Conservation (phyloP, 495 filamentous ascomycete species). For the Chaetomium fimeti region DNA sequence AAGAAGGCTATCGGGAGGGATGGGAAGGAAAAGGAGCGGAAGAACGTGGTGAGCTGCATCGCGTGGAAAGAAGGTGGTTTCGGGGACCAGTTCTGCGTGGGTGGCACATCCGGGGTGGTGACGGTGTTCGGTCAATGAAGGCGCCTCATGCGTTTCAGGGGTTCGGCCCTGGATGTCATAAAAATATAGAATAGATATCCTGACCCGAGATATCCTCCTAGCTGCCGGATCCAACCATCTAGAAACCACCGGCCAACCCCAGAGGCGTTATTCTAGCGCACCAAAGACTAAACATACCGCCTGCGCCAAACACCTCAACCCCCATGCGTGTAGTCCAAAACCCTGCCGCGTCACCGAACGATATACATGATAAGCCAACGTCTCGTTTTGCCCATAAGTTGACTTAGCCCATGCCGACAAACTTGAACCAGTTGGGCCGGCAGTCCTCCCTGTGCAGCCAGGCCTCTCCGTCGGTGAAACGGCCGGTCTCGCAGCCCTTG, state of each 20-base stretch:
- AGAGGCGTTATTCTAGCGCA: background rate
- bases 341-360: background rate
- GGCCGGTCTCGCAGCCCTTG: conserved; percentile 77
- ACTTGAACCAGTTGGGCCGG: conserved; percentile 94
- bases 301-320: conserved; percentile 25
- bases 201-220: background rate
- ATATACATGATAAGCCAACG: conserved; percentile 11
- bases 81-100: conserved; percentile 57
- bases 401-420: conserved; percentile 71
- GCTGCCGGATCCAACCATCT: background rate
- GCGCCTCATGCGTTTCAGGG: background rate
- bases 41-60: conserved; percentile 58
- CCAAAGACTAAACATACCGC: conserved; percentile 11
- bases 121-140: conserved; percentile 53
- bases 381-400: background rate
- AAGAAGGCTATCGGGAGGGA: conserved; percentile 52
- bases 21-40: conserved; percentile 51
- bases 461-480: conserved; percentile 81
- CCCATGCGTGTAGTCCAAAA: conserved; percentile 22
- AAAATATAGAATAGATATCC: conserved; percentile 1
- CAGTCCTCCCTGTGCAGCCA: conserved; percentile 91
- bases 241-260: background rate
- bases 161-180: background rate
- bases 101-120: conserved; percentile 54
- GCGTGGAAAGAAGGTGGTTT: conserved; percentile 71